Evolutionary conservation across 768 basidiomycete genomes (phyloP).

Genomic region (Lactarius trivialis): DNA sequence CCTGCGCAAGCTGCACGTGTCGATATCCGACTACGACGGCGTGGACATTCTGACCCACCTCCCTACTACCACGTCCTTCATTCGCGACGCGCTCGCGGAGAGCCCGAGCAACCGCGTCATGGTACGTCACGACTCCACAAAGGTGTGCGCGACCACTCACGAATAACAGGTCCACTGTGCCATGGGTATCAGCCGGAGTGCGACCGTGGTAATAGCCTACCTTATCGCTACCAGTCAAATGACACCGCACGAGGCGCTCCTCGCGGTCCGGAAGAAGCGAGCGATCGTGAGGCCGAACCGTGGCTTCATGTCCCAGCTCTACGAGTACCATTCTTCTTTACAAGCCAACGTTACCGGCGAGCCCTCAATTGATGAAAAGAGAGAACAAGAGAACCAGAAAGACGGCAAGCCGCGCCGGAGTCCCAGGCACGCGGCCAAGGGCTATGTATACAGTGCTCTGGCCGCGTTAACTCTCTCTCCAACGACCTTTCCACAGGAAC

Average conservation of each 20-base stretch:
- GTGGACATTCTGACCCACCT: constrained; percentile 43
- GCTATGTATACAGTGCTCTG: neutral
- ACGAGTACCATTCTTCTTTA: constrained; percentile 19
- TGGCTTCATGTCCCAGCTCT: constrained; percentile 32
- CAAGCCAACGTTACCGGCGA: neutral
- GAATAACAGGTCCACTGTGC: constrained; percentile 64
- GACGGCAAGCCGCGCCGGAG: neutral
- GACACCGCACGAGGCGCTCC: constrained; percentile 27
- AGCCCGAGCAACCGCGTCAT: constrained; percentile 41
- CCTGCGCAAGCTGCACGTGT: constrained; percentile 48
- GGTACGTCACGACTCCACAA: constrained; percentile 33
- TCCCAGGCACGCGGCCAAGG: neutral
- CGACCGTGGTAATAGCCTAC: constrained; percentile 73
- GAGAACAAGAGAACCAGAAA: neutral
- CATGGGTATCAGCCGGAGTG: constrained; percentile 68
- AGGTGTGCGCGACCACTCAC: neutral
- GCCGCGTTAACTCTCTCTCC: neutral
- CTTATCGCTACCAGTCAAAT: constrained; percentile 29
- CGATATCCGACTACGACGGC: constrained; percentile 37
- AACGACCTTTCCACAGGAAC: neutral
- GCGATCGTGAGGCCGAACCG: constrained; percentile 29
- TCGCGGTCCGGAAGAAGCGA: constrained; percentile 23
- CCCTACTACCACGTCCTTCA: constrained; percentile 46
- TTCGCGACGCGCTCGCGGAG: constrained; percentile 41
- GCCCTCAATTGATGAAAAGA: neutral